Base-by-base conservation (phyloP, 192 early-diverging fungal species). In the Coemansia sp. region DNA sequence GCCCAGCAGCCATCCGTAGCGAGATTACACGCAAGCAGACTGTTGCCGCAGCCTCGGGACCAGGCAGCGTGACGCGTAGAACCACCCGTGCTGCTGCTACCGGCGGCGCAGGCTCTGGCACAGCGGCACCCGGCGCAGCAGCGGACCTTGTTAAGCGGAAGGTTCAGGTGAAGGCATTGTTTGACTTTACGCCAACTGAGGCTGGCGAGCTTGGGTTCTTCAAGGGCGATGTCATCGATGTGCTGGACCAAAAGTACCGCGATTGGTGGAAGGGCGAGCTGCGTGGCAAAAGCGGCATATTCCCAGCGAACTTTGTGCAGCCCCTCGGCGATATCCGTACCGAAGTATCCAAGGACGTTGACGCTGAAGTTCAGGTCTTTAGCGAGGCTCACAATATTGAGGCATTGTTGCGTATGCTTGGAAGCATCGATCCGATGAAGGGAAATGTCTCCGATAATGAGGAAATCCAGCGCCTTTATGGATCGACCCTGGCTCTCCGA, bases 251-350 rank as follows among this genome's bases (percentile, higher is more conserved):
- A 59, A 92, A 94, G 8, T 99, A 94, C 82, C 88, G 92, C 60
- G 97, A 99, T 73, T 99, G 97, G 97, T 99, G 96, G 96, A 92
- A 93, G 67, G 97, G 96, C 23, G 88, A 92, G 71, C 74, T 90
- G n/a, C 82, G 83, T 12, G 92, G 92, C n/a, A 85, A 86, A 50
- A 85, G 87, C 54, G 97, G 97, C 12, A 96, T 99, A 47, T 98
- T 99, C 64, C 97, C 97, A 9, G 91, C 93, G 12, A 98, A 98
- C 72, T 99, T 97, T 81, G 95, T 98, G 21, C 87, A 93, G 59
- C 84, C 87, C 23, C 76, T 91, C 16, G 71, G 79, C 7, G 90
- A 91, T 34, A 80, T 85, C 3, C 83, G 83, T 7, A 74, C 78
- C 6, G 83, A 87, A 38, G 64, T 84, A 6, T 50, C 80, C 10